Evolutionary conservation across 129 eudicot species (phyloP).

Genomic region (Ambrosia artemisiifolia): DNA sequence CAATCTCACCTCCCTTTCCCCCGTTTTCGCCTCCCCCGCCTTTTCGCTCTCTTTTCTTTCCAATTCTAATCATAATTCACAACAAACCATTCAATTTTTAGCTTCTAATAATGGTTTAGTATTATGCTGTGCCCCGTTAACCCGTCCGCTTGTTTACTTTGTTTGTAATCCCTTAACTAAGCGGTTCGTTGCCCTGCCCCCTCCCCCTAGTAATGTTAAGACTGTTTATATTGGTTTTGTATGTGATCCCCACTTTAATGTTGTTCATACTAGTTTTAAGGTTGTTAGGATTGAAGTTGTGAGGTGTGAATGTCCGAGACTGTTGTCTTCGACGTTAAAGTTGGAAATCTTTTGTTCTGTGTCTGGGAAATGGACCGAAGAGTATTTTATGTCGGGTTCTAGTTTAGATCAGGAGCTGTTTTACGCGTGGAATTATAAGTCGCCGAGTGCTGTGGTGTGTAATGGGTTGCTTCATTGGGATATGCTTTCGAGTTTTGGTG

Average conservation of each 20-base stretch:
- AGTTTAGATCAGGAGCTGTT: constrained; percentile 14
- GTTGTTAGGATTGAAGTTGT: constrained; percentile 31
- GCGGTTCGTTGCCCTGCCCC: constrained; percentile 15
- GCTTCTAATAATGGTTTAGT: constrained; percentile 22
- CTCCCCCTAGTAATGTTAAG: constrained; percentile 21
- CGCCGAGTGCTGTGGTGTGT: constrained; percentile 27
- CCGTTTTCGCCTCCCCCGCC: constrained; percentile 14
- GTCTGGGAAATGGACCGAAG: constrained; percentile 19
- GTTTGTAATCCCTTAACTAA: constrained; percentile 29
- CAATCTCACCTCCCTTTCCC: constrained; percentile 8
- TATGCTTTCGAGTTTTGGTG: constrained; percentile 24
- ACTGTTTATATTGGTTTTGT: constrained; percentile 18
- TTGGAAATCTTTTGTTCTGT: constrained; percentile 19
- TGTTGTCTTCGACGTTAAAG: constrained; percentile 18
- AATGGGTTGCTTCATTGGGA: constrained; percentile 25
- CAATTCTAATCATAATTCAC: not conserved
- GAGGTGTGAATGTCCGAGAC: constrained; percentile 13
- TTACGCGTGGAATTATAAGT: constrained; percentile 21
- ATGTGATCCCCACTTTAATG: constrained; percentile 14
- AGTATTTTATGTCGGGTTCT: constrained; percentile 24
- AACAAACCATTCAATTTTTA: constrained; percentile 13
- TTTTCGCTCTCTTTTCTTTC: constrained; percentile 14
- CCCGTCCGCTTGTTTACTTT: constrained; percentile 17
- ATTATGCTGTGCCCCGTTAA: constrained; percentile 12
- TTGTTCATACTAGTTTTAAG: constrained; percentile 3